These are phyloP conservation scores for Diversispora eburnea DNA, from an alignment of 192 early-diverging fungal species.

Conservation along the genomic window DNA sequence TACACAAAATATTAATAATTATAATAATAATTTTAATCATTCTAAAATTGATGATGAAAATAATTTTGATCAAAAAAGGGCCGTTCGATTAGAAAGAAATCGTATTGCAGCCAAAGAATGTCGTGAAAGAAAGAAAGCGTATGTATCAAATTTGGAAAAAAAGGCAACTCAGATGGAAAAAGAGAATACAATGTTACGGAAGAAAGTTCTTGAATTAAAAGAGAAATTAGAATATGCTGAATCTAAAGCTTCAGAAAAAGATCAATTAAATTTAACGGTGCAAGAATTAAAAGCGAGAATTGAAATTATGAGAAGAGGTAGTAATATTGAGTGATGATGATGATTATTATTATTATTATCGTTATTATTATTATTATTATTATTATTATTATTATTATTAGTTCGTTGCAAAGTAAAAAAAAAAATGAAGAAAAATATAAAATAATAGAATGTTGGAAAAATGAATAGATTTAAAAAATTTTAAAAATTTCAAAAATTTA, in stretches of 20 bases:
- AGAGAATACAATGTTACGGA: slow-evolving; percentile 50
- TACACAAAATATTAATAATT: not conserved
- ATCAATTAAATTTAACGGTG: not conserved
- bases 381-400: too few species aligned
- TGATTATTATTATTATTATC: too few species aligned
- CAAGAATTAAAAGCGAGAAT: not conserved
- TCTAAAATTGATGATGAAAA: not conserved
- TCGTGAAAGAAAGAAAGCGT: not conserved
- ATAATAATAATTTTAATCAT: not conserved
- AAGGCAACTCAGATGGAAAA: not conserved
- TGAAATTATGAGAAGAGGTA: not conserved
- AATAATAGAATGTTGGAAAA: too few species aligned
- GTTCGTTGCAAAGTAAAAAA: too few species aligned
- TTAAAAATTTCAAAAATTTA: too few species aligned
- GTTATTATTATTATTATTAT: too few species aligned
- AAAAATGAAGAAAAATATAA: too few species aligned
- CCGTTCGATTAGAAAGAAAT: not conserved
- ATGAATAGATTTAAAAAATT: too few species aligned
- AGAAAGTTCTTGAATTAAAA: slow-evolving; percentile 43
- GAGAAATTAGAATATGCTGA: not conserved
- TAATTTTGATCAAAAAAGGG: not conserved
- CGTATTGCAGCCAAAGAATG: slow-evolving; percentile 10
- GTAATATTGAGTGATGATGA: not conserved
- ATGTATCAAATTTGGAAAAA: not conserved
- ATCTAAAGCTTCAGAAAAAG: not conserved